Base-by-base conservation (phyloP, 2,329 filamentous ascomycete genomes). In the Mariannaea elegans region DNA sequence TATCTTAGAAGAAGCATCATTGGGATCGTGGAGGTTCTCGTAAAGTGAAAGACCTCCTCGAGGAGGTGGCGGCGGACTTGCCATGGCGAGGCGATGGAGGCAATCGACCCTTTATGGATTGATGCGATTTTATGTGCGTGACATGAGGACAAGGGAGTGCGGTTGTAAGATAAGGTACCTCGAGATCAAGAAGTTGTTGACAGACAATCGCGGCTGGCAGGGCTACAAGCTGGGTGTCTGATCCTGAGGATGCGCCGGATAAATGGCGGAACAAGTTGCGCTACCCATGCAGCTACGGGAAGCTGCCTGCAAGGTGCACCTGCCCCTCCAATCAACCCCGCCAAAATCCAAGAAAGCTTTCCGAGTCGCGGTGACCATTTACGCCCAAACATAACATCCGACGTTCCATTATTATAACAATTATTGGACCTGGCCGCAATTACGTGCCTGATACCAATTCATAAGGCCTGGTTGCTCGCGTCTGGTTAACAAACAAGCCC, bases 21-120 rank as follows among this genome's bases (percentile, higher is more conserved):
- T 76, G 18, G 86, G 81, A 69, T 92, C 90, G 64, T 95, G 86
- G 41, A 97, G 84, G 75, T 96, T 92, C 54, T 92, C 93, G 74
- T 97, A 97, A 5, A 96, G 86, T 16, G 92, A 94, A 66, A 93
- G 81, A 57, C 83, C 83, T 56, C 80, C 77, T 45, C 76, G 72
- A 12, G 77, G 76, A 42, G 79, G 80, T 19, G 80, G 72, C 31
- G 68, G 70, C 56, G 73, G 69, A 59, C 69, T 71, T 60, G 75
- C 67, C 71, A 72, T 75, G 42, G 53, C 42, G 24, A 54, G 13
- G 32, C 7, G 49, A 52, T 57, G 52, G 45, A 24, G 48, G 34
- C 23, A 41, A 41, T 16, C 36, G 41, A 23, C 42, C 18, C 23
- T 13, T 16, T 27, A 9, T 23, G 7, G n/a, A 39, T 34, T 7